Evolutionary conservation across 75 land plant species (phyloP), one percentile per base, ranked within the genome.

Genomic region (Adiantum capillusveneris): DNA sequence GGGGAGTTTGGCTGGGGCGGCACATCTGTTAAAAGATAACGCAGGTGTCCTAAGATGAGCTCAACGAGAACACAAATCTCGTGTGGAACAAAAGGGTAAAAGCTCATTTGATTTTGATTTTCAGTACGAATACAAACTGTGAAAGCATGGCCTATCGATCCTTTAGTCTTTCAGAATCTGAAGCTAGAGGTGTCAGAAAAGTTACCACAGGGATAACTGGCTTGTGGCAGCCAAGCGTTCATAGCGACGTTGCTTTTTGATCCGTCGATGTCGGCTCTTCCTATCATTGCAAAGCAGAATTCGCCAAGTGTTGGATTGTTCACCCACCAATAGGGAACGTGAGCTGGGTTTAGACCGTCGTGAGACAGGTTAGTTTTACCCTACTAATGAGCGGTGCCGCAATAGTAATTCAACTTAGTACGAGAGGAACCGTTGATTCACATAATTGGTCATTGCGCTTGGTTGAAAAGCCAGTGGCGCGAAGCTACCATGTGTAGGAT

Each of bases 401-500:
- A 36, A 67, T 53, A 67, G 50, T 60, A 60, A 67, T 67, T 52
- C 70, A 59, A 67, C 63, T 60, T 59, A 60, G 57, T 67, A 67
- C 0, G 57, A 67, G 64, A 67, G 57, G 70, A 67, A 67, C 48
- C 44, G 45, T 59, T 59, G 70, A 50, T 67, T 67, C 64, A 67
- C 70, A 67, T 43, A 67, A 60, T 67, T 67, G 63, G 55, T 67
- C 64, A 67, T 67, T 53, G 58, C 57, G 11, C 64, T 67, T 67
- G 64, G 64, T 68, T 68, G 76, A 64, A 69, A 66, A 73, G 70
- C 70, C 65, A 75, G 75, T 79, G 82, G 67, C 68, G 71, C 71
- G 71, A 79, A 79, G 79, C 82, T 79, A 79, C 82, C 71, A 56
- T 75, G 78, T 65, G 82, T 71, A 41, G 71, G 78, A 79, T 79